A percentile compares a stretch with the other conserved stretches of the same genome.
phyloP scores from a whole-genome alignment of 371 early-diverging fungal species.

The Nematocida sp. region DNA sequence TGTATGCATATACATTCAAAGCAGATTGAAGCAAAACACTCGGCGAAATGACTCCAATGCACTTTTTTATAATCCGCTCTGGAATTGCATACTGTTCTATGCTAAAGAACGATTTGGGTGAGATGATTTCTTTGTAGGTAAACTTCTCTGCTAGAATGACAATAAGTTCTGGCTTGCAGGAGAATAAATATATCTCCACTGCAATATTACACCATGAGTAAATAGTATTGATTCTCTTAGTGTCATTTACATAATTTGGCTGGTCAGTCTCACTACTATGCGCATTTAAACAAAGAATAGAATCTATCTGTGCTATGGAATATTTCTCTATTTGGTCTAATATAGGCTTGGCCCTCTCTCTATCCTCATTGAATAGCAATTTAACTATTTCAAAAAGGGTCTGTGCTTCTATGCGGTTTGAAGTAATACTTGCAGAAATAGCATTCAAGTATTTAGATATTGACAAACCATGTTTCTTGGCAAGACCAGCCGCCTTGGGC shows the following conservation, averaged over 20 bases:
- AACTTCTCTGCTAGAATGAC: constrained; percentile 3
- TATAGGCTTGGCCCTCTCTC: background rate
- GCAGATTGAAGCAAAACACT: constrained; percentile 10
- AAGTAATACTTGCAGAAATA: background rate
- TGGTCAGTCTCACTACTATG: background rate
- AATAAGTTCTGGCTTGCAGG: background rate
- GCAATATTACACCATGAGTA: constrained; percentile 3
- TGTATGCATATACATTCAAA: constrained; percentile 36
- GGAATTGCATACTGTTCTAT: background rate
- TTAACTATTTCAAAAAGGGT: constrained; percentile 34
- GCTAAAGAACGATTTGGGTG: background rate
- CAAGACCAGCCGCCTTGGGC: background rate
- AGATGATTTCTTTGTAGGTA: background rate
- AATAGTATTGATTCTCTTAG: background rate
- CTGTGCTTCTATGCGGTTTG: background rate
- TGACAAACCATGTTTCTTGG: constrained; percentile 41
- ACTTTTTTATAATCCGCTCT: constrained; percentile 1
- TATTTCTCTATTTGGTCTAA: constrained; percentile 52
- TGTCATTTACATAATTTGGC: background rate
- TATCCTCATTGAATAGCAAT: background rate
- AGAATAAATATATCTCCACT: constrained; percentile 1
- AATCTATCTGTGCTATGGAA: constrained; percentile 3
- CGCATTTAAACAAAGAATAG: background rate
- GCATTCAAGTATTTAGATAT: background rate
- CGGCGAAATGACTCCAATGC: constrained; percentile 5